Base-by-base conservation (phyloP, 164 flowering plant species). In the Warburgia ugandensis region DNA sequence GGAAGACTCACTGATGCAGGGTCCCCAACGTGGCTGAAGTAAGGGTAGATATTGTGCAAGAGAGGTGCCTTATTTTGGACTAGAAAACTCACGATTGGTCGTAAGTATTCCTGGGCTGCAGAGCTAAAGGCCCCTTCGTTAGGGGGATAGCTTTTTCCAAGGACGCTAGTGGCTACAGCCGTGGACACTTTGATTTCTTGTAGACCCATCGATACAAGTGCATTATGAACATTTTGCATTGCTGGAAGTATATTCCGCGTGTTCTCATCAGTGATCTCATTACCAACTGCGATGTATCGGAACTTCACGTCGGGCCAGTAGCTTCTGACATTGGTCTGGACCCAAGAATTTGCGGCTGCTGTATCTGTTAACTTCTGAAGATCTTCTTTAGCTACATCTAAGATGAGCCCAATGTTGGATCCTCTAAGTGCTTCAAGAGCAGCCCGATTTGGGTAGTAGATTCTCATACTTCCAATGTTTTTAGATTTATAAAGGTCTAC, bases 341-440 rank as follows among this genome's bases (percentile, higher is more conserved):
- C 52, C 65, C 65, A 61, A 5, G 53, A 5, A 1, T 4, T 27
- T 3, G 65, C 59, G 13, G 13, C 48, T 1, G 41, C 1, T 5
- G 41, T 3, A 37, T 37, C 41, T 16, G 41, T 3, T 1, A 20
- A 3, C 9, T 14, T 37, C 17, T 37, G 41, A 16, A 3, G n/a
- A n/a, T n/a, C n/a, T n/a, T n/a, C n/a, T n/a, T n/a, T n/a, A n/a
- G n/a, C n/a, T n/a, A n/a, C n/a, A n/a, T n/a, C n/a, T n/a, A n/a
- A n/a, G n/a, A n/a, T n/a, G n/a, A n/a, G n/a, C n/a, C n/a, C n/a
- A n/a, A n/a, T n/a, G n/a, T n/a, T n/a, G n/a, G n/a, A n/a, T n/a
- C n/a, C n/a, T n/a, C n/a, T n/a, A n/a, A n/a, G n/a, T n/a, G n/a
- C n/a, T n/a, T n/a, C n/a, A n/a, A n/a, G n/a, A n/a, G n/a, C n/a